Evolutionary conservation across 495 filamentous ascomycete species (phyloP).

Genomic region (Penicillium turbatum): DNA sequence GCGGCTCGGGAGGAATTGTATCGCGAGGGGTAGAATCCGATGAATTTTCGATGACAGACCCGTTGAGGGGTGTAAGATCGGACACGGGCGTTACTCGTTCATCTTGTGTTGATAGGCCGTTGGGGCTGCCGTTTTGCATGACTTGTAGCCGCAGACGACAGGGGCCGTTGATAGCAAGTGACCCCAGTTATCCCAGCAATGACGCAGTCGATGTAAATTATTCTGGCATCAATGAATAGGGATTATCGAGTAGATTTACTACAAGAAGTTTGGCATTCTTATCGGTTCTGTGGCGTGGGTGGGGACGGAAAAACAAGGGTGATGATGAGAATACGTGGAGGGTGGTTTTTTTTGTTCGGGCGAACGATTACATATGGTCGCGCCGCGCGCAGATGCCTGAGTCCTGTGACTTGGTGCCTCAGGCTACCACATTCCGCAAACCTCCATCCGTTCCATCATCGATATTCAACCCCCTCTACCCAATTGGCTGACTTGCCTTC

Average conservation of each 20-base stretch:
- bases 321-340: constrained; percentile 37
- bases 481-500: constrained; percentile 17
- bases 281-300: constrained; percentile 41
- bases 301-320: constrained; percentile 32
- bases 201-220: constrained; percentile 55
- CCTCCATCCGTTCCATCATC: constrained; percentile 36
- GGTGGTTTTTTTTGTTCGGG: constrained; percentile 43
- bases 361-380: constrained; percentile 26
- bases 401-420: constrained; percentile 13
- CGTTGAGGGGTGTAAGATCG: constrained; percentile 24
- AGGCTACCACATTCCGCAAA: constrained; percentile 26
- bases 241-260: constrained; percentile 44
- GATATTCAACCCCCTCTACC: constrained; percentile 26
- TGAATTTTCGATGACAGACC: constrained; percentile 21
- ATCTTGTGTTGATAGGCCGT: constrained; percentile 46
- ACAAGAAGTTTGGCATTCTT: constrained; percentile 62
- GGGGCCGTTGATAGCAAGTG: constrained; percentile 44
- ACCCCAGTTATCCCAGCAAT: constrained; percentile 66
- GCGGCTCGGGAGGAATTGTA: constrained; percentile 27
- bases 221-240: constrained; percentile 63
- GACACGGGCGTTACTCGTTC: constrained; percentile 40
- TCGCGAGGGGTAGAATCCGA: constrained; percentile 29
- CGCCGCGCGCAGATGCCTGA: constrained; percentile 23
- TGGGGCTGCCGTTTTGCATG: constrained; percentile 55
- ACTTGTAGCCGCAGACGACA: constrained; percentile 50